Evolutionary conservation across 1,284 basidiomycete species (phyloP).

Genomic region (Ustilago shanxiensis): DNA sequence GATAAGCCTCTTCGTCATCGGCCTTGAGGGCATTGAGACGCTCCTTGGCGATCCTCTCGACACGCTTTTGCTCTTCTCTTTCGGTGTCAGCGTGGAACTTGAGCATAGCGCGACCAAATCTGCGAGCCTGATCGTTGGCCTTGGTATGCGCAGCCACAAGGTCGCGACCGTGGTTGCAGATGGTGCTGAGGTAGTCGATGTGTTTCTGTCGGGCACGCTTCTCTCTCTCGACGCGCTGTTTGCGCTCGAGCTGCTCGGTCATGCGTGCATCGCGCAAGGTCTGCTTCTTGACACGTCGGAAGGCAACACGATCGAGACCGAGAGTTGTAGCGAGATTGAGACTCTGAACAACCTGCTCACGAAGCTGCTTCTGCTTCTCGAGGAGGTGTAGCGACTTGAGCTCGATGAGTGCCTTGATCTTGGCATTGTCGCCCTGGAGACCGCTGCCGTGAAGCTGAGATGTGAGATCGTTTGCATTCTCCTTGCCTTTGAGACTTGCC

Average conservation of each 20-base stretch:
- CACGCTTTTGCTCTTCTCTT: conserved; percentile 76
- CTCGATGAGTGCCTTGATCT: conserved; percentile 91
- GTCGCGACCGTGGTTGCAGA: conserved; percentile 86
- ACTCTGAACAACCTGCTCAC: conserved; percentile 87
- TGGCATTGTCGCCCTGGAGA: conserved; percentile 74
- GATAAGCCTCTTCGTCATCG: conserved; percentile 99
- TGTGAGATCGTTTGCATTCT: conserved; percentile 38
- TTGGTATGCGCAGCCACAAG: conserved; percentile 78
- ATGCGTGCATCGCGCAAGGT: conserved; percentile 88
- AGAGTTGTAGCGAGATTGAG: conserved; percentile 91
- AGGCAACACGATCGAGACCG: conserved; percentile 87
- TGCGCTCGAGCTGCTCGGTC: conserved; percentile 90
- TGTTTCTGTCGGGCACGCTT: conserved; percentile 95
- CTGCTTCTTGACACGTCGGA: conserved; percentile 88
- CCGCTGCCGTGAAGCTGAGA: conserved; percentile 32
- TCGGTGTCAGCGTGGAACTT: conserved; percentile 73
- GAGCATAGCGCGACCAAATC: conserved; percentile 72
- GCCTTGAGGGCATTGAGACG: conserved; percentile 97
- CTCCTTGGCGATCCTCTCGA: conserved; percentile 96
- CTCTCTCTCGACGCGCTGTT: conserved; percentile 92
- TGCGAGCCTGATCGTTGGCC: conserved; percentile 71
- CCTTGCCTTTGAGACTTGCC: conserved; percentile 48
- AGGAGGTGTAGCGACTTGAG: conserved; percentile 91
- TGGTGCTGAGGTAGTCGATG: conserved; percentile 89
- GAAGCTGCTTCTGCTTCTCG: conserved; percentile 87